Base-by-base conservation (phyloP, 2,329 filamentous ascomycete genomes). In the Zymoseptoria pseudotritici region DNA sequence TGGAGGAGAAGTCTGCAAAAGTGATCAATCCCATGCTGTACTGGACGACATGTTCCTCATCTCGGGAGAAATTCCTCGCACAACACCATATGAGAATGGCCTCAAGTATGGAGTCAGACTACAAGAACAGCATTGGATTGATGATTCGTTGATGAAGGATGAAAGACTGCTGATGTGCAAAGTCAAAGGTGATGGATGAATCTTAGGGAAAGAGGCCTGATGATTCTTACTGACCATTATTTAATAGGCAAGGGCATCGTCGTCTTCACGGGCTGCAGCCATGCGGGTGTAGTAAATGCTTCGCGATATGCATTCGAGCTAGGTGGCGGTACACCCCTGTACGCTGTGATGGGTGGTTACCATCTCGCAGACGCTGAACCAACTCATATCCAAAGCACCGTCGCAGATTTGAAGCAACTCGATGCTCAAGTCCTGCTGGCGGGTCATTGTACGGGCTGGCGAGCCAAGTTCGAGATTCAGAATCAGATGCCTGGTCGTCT, bases 271-370 rank as follows among this genome's bases (percentile, higher is more conserved):
- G 68, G 68, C 53, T 70, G 68, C 57, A 64, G 60, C 29, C 68
- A 70, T 56, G 68, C 66, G 17, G 68, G 67, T 50, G 68, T 70
- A 10, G 66, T 70, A 10, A 70, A 69, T 57, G 64, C 67, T 26
- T 63, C 66, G 4, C 55, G 57, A 55, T 57, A 68, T 50, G 65
- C 67, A 9, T 57, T 65, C 9, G 61, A 64, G 36, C 59, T 70
- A 0, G 65, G 63, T 17, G 54, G 54, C 9, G 65, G 63, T 36
- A 55, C 65, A 19, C 65, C 68, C 11, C 54, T 70, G 36, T 69
- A 69, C 31, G 67, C 67, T 2, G 66, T 70, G 2, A 68, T 70
- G 66, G 68, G 67, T 36, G 68, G 68, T n/a, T 70, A 61, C 52
- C 68, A 70, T 59, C 63, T 70, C 10, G 68, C 67, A 4, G 68